Evolutionary conservation across 768 basidiomycete genomes (phyloP), one percentile per base, ranked within the genome.

Genomic region (Hygrocybe coccinea): DNA sequence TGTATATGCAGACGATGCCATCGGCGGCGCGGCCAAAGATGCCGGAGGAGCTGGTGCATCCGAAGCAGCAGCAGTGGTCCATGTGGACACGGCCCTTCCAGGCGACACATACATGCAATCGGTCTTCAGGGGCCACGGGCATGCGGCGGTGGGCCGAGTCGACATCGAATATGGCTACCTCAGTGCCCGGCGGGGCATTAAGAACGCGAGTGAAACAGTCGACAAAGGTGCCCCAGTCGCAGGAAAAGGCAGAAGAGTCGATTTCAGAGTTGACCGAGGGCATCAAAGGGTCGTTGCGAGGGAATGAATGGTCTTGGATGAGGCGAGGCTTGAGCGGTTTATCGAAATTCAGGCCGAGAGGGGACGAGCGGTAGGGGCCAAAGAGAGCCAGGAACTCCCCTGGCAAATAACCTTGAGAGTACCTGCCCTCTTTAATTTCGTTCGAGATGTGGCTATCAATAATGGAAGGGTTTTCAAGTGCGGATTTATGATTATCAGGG

Each of bases 11-110:
- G 0, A 57, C 48, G 6, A 53, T 38, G 5, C 64, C 55, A 33
- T 64, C 56, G 2, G 56, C 58, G 3, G 60, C 50, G 24, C 58
- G 29, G 0, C 67, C 63, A 21, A 62, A 60, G 34, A 63, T 57
- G 17, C 67, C 60, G 24, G 51, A 37, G n/a, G 63, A 56, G 9
- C 58, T 50, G 4, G 52, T 22, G 21, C 48, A 17, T 9, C 66
- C 64, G 34, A 65, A 67, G 7, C 59, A 62, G 11, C 55, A 29
- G 48, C 55, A 55, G 37, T 61, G 61, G 41, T 67, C 65, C 19
- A 64, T 54, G 55, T 58, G 62, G 46, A 68, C 60, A 2, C 39
- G 7, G 38, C 38, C 64, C 0, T 14, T 49, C 37, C 39, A 41
- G 36, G 48, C 45, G 21, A 53, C 19, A 19, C 52, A 53, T 12